These are phyloP conservation scores for Phytophthora idaei DNA, from an alignment of 352 stramenopile species.

Conservation along the genomic window DNA sequence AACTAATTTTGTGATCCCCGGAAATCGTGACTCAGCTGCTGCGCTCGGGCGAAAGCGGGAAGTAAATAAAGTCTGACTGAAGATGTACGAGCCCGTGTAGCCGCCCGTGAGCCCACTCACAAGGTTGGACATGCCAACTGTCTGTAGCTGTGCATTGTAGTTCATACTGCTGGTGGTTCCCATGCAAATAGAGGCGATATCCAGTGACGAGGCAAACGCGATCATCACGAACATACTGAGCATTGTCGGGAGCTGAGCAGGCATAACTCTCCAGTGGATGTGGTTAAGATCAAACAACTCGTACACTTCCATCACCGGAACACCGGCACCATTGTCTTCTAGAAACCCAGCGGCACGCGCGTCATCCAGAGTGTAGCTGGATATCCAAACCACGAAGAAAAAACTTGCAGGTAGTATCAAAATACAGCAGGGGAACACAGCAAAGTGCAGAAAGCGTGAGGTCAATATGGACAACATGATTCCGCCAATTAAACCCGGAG, in stretches of 20 bases:
- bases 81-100: slow-evolving; percentile 93
- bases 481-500: slow-evolving; percentile 76
- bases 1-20: slow-evolving; percentile 67
- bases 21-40: slow-evolving; percentile 37
- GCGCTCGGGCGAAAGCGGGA: slow-evolving; percentile 60
- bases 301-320: slow-evolving; percentile 54
- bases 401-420: slow-evolving; percentile 73
- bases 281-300: slow-evolving; percentile 72
- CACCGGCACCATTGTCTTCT: slow-evolving; percentile 32
- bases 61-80: slow-evolving; percentile 94
- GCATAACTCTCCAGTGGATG: slow-evolving; percentile 82
- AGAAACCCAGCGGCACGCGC: slow-evolving; percentile 90
- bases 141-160: slow-evolving; percentile 94
- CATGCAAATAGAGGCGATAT: slow-evolving; percentile 96
- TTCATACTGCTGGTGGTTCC: slow-evolving; percentile 92
- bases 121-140: slow-evolving; percentile 93
- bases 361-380: slow-evolving; percentile 81
- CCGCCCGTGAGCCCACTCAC: slow-evolving; percentile 87
- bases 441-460: slow-evolving; percentile 68
- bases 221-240: slow-evolving; percentile 96
- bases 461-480: slow-evolving; percentile 75
- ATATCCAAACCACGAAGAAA: slow-evolving; percentile 84
- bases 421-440: slow-evolving; percentile 65
- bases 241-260: slow-evolving; percentile 66
- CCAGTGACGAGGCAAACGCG: slow-evolving; percentile 93